phyloP scores from a whole-genome alignment of 345 rosid species.

The Camelina neglecta region DNA sequence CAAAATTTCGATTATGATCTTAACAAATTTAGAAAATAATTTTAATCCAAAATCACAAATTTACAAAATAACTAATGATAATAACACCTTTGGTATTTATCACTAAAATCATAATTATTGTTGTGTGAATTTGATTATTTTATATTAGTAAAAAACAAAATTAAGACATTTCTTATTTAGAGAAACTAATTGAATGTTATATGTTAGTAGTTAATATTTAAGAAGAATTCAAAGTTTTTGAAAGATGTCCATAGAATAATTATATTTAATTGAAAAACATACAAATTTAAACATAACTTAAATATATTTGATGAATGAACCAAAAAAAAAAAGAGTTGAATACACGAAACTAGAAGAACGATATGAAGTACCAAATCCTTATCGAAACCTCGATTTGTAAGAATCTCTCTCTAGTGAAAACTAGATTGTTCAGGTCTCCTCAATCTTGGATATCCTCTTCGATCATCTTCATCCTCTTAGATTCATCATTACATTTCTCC shows the following conservation, averaged over 20 bases:
- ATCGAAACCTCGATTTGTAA: not conserved
- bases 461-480: not conserved
- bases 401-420: not conserved
- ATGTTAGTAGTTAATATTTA: too few species aligned
- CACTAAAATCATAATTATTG: too few species aligned
- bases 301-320: not conserved
- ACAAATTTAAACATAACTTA: conserved; percentile 1
- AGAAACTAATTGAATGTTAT: not conserved
- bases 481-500: not conserved
- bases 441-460: not conserved
- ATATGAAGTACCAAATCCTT: not conserved
- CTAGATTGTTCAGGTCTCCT: not conserved
- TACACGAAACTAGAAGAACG: not conserved
- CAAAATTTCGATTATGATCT: too few species aligned
- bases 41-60: too few species aligned
- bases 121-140: too few species aligned
- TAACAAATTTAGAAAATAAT: too few species aligned
- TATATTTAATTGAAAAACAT: not conserved
- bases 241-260: too few species aligned
- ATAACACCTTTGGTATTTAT: too few species aligned
- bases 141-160: too few species aligned
- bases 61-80: too few species aligned
- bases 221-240: too few species aligned
- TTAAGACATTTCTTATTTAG: too few species aligned
- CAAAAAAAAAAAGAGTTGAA: not conserved